Percentiles rank a stretch among this genome's conserved stretches.
phyloP scores from a whole-genome alignment of 176 grass and related monocot genomes.

The Aegilops sharonensis region DNA sequence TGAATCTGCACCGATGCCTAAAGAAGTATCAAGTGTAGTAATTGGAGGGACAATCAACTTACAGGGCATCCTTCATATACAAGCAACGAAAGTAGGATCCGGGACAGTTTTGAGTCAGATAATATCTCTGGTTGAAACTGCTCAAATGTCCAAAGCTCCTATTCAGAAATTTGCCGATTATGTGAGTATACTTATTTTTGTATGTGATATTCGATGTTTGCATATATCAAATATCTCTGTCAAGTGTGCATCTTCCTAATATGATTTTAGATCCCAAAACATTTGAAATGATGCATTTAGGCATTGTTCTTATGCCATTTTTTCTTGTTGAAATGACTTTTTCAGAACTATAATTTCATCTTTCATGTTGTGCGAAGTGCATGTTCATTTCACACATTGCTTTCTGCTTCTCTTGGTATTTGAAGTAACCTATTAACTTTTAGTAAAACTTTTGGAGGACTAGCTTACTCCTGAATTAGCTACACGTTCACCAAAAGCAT shows the following conservation, averaged over 20 bases:
- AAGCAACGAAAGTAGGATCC: constrained; percentile 92
- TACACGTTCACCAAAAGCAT: not conserved
- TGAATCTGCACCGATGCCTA: constrained; percentile 76
- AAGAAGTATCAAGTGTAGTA: constrained; percentile 73
- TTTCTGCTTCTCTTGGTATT: not conserved
- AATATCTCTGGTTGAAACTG: constrained; percentile 97
- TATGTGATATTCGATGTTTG: not conserved
- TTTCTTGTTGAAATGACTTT: not conserved
- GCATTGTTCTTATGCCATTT: constrained; percentile 1
- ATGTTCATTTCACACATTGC: not conserved
- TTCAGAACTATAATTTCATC: not conserved
- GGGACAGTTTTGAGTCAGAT: constrained; percentile 95
- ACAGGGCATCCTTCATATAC: constrained; percentile 82
- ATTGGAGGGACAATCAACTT: constrained; percentile 99
- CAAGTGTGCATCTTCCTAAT: not conserved
- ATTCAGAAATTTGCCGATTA: constrained; percentile 99
- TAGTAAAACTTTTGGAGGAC: not conserved
- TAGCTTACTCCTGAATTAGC: not conserved
- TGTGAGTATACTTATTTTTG: constrained; percentile 43
- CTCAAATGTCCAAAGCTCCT: constrained; percentile 97
- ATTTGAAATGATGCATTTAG: not conserved
- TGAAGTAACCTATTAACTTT: not conserved
- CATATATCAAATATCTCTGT: not conserved
- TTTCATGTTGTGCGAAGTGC: not conserved
- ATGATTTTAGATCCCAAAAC: not conserved